Evolutionary conservation across 148 eudicot species (phyloP).

Genomic region (Fagopyrum homotropicum): DNA sequence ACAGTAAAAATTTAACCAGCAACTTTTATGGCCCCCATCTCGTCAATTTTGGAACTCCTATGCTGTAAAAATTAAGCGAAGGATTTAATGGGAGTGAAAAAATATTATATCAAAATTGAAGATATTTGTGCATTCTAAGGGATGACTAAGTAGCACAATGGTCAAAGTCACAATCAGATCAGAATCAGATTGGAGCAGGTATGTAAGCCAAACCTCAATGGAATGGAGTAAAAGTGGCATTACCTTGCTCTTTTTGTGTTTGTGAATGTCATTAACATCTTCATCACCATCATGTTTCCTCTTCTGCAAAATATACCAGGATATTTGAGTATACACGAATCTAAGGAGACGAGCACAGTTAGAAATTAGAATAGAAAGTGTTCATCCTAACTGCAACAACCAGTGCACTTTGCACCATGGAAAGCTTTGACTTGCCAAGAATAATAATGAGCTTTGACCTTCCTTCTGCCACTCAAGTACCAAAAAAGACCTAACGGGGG

Average conservation of each 20-base stretch:
- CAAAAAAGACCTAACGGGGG: background rate
- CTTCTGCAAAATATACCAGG: slow-evolving; percentile 47
- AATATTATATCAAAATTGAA: background rate
- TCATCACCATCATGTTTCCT: slow-evolving; percentile 91
- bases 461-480: background rate
- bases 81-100: slow-evolving; percentile 4
- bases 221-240: slow-evolving; percentile 10
- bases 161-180: background rate
- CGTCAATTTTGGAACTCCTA: slow-evolving; percentile 83
- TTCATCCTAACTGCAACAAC: too few species aligned
- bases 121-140: background rate
- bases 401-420: too few species aligned
- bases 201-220: background rate
- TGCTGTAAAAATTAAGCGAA: slow-evolving; percentile 53
- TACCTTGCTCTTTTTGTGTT: slow-evolving; percentile 95
- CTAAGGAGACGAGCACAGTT: background rate
- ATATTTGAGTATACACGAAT: background rate
- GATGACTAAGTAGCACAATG: background rate
- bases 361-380: background rate
- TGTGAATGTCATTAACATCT: slow-evolving; percentile 61
- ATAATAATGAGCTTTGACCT: background rate
- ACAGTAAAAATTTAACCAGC: slow-evolving; percentile 47
- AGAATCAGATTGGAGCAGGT: background rate
- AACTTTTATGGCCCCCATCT: slow-evolving; percentile 79
- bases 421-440: background rate